Percentiles rank a stretch among this genome's conserved stretches.
phyloP scores from a whole-genome alignment of 805 yeast species.

The Pichia ethanolica region DNA sequence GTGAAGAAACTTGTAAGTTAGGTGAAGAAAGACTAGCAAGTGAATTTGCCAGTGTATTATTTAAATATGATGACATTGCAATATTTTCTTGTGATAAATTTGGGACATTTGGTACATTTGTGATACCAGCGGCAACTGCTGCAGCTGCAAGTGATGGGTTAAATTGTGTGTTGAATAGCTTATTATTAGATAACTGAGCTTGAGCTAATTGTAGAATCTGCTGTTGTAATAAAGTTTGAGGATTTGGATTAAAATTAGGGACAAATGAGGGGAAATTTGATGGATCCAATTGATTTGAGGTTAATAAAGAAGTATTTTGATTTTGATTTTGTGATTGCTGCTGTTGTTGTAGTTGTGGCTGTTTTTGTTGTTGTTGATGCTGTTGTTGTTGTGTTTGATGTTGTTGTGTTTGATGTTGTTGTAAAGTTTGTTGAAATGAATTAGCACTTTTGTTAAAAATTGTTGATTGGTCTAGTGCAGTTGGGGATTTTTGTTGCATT shows the following conservation, averaged over 20 bases:
- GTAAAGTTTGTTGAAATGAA: neutral
- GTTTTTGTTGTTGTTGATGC: conserved; percentile 1
- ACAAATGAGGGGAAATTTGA: conserved; percentile 3
- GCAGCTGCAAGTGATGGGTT: conserved; percentile 3
- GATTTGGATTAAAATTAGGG: neutral
- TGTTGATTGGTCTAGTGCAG: neutral
- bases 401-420: neutral
- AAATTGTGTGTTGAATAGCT: neutral
- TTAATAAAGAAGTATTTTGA: neutral
- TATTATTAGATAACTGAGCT: conserved; percentile 3
- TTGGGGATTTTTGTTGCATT: conserved; percentile 7
- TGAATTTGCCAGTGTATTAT: neutral
- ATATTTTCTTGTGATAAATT: neutral
- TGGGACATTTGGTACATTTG: neutral
- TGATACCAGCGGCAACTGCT: neutral
- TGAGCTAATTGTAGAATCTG: conserved; percentile 9
- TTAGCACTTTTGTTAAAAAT: neutral
- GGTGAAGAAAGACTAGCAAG: neutral
- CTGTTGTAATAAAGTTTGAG: conserved; percentile 5
- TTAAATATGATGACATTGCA: neutral
- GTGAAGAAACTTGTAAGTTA: neutral
- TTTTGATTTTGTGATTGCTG: neutral
- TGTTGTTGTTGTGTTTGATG: conserved; percentile 3
- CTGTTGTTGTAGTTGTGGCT: neutral
- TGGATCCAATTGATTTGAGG: neutral